Conservation (phyloP, 768 basidiomycete genomes). For the Tylopilus plumbeoviolaceoides region DNA sequence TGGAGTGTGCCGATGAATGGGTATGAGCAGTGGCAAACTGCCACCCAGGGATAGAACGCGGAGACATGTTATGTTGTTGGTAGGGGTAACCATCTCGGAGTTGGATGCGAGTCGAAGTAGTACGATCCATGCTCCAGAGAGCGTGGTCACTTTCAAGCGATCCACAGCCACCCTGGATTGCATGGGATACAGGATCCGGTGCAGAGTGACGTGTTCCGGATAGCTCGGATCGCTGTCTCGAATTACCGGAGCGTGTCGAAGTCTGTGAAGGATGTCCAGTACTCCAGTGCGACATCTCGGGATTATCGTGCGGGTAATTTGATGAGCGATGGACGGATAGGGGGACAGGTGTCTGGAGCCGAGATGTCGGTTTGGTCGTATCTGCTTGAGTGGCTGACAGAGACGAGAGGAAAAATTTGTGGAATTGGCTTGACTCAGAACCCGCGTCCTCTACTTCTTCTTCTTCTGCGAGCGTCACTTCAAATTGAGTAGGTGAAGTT, state of each 20-base stretch:
- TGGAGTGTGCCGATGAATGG: neutral
- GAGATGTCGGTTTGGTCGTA: neutral
- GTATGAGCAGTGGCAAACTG: neutral
- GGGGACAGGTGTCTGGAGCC: neutral
- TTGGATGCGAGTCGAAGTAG: neutral
- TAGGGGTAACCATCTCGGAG: neutral
- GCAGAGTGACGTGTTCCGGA: neutral
- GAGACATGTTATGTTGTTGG: neutral
- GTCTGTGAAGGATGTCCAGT: neutral
- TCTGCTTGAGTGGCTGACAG: conserved; percentile 5
- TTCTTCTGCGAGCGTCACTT: conserved; percentile 13
- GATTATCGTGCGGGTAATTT: neutral
- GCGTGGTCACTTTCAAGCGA: neutral
- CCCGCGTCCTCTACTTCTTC: conserved; percentile 16
- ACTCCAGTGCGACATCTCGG: neutral
- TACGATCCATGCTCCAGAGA: neutral
- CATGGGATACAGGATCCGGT: neutral
- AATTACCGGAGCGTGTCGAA: neutral
- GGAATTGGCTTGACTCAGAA: conserved; percentile 12
- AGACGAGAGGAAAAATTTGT: conserved; percentile 9
- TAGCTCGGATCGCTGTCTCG: neutral
- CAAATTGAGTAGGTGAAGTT: conserved; percentile 24
- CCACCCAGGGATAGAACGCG: conserved; percentile 3
- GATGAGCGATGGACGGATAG: neutral
- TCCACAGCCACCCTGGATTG: neutral